Base-by-base conservation (phyloP, 306 rosid species). In the Lotus japonicus region DNA sequence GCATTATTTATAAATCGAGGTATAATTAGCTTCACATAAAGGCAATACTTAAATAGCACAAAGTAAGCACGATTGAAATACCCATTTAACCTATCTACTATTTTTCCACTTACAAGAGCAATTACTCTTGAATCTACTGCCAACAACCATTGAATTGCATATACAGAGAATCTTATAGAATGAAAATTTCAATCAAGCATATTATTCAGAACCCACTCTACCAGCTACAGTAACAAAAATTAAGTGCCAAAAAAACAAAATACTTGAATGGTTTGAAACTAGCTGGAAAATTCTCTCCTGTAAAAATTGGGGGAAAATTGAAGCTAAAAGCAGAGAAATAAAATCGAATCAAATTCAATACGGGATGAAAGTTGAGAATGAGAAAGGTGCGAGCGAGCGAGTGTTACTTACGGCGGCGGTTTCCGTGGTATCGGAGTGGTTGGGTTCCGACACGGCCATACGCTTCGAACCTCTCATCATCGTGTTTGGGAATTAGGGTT, bases 391-490 rank as follows among this genome's bases (percentile, higher is more conserved):
- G n/a, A n/a, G n/a, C 0, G 15, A 49, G 28, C 21, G 68, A 11
- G 58, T 26, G 23, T 65, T 64, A 86, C 89, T 80, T 74, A 95
- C 99, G 31, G 78, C 97, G 31, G 78, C 43, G n/a, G 91, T 72
- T 63, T 88, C 95, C 77, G 75, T 76, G 35, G 55, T 71, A 58
- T 83, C 81, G 73, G 84, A 1, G 0, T 11, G 75, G 62, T 54
- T 82, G 12, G 88, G 77, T 58, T 90, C 96, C 33, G 97, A 78
- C 33, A 73, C 57, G 33, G 78, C 84, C 14, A 89, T 69, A 72
- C 91, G 99, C 62, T 95, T 95, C 26, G 95, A 68, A 50, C 96
- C 99, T 81, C 66, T 84, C 89, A 89, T 81, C 91, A 88, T 80
- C 28, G 69, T 52, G n/a, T 49, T 58, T 36, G 51, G 67, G 50